These are phyloP conservation scores for Lachnellula cervina DNA, from an alignment of 2,329 filamentous ascomycete species.

Conservation along the genomic window DNA sequence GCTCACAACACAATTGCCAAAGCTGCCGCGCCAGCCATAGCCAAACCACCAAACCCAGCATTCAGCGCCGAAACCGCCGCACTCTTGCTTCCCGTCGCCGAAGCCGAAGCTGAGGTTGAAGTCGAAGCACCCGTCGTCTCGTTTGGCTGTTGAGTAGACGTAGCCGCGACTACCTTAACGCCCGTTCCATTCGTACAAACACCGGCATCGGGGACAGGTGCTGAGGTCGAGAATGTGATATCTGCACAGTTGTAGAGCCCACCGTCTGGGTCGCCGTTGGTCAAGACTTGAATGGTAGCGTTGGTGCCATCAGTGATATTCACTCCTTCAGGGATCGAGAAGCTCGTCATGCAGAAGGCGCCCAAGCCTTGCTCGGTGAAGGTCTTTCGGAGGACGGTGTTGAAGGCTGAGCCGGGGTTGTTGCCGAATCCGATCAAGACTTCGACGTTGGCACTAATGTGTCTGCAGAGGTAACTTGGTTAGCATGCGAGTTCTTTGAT, in stretches of 20 bases:
- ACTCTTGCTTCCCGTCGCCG: background rate
- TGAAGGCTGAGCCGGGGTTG: conserved; percentile 20
- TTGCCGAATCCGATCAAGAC: conserved; percentile 25
- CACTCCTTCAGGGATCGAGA: conserved; percentile 48
- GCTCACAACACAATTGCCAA: conserved; percentile 9
- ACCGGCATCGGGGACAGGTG: conserved; percentile 40
- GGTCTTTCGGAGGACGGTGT: conserved; percentile 20
- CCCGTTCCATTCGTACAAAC: conserved; percentile 54
- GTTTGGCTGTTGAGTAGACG: conserved; percentile 10
- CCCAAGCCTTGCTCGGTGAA: conserved; percentile 36
- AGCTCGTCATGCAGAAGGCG: conserved; percentile 59
- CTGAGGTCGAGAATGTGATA: conserved; percentile 57
- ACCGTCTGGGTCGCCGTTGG: conserved; percentile 51
- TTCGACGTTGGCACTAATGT: conserved; percentile 33
- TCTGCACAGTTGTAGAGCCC: conserved; percentile 75
- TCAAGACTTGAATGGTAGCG: conserved; percentile 67
- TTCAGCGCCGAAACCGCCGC: conserved; percentile 1
- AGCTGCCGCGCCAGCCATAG: conserved; percentile 2
- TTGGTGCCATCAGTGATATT: conserved; percentile 53
- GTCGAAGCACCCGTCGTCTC: conserved; percentile 1
- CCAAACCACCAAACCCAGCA: conserved; percentile 4
- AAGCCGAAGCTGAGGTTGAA: background rate
- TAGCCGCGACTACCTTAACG: conserved; percentile 39
- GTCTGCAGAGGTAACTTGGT: conserved; percentile 26
- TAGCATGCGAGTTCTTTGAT: background rate